Conservation (phyloP, 805 yeast genomes). For the Hanseniaspora nectarophila region DNA sequence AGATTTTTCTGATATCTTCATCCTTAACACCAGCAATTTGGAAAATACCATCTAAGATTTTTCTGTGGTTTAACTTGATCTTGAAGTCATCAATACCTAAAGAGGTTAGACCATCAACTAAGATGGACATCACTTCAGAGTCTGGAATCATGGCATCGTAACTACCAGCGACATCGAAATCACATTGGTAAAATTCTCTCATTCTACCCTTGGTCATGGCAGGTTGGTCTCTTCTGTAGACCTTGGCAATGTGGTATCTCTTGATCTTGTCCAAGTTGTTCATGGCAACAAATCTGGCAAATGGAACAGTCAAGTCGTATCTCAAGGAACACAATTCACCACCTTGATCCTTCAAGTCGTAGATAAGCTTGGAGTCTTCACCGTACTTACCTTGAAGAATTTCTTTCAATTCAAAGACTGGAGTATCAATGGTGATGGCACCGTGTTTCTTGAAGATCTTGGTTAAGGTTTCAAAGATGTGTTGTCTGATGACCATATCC, state of each 20-base stretch:
- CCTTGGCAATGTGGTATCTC: constrained; percentile 95
- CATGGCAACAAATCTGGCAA: constrained; percentile 94
- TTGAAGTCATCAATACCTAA: constrained; percentile 84
- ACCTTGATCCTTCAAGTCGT: constrained; percentile 95
- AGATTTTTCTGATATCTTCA: constrained; percentile 84
- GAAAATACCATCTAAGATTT: constrained; percentile 90
- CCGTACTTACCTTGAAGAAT: constrained; percentile 95
- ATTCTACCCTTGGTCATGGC: constrained; percentile 99
- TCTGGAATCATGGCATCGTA: constrained; percentile 95
- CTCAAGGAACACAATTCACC: constrained; percentile 93
- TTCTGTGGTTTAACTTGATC: constrained; percentile 87
- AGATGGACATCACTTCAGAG: constrained; percentile 69
- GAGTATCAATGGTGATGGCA: constrained; percentile 96
- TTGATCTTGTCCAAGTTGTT: constrained; percentile 81
- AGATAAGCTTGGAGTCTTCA: constrained; percentile 92
- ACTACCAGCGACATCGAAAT: constrained; percentile 88
- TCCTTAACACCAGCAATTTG: constrained; percentile 88
- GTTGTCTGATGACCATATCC: constrained; percentile 91
- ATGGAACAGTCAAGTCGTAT: constrained; percentile 95
- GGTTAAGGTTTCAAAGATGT: constrained; percentile 63
- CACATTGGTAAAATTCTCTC: constrained; percentile 99
- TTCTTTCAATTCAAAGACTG: constrained; percentile 92
- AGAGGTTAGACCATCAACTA: constrained; percentile 72
- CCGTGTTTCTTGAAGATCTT: constrained; percentile 85
- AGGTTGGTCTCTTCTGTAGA: constrained; percentile 97